A percentile compares a stretch with the other conserved stretches of the same genome.
Evolutionary conservation across 208 protist species (phyloP).

Genomic region (Leishmania gerbilli): DNA sequence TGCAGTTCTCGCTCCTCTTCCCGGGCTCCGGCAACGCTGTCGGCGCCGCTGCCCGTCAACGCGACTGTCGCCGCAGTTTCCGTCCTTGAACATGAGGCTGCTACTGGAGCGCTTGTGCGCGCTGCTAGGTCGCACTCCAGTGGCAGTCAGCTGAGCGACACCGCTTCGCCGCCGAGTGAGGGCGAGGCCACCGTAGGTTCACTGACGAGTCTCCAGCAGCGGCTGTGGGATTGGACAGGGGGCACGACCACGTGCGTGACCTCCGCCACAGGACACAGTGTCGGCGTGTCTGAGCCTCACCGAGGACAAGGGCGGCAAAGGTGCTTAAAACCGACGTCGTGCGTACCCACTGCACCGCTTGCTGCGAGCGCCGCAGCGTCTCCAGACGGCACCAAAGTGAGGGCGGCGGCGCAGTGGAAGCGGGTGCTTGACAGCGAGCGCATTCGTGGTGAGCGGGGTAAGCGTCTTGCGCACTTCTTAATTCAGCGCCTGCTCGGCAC

Average conservation of each 20-base stretch:
- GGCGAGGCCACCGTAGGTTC: not conserved
- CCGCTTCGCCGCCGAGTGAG: not conserved
- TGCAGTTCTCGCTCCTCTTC: not conserved
- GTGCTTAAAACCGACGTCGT: not conserved
- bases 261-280: not conserved
- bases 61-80: not conserved
- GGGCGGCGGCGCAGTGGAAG: conserved; percentile 21
- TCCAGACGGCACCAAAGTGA: not conserved
- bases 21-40: not conserved
- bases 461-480: conserved; percentile 16
- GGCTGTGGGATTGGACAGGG: conserved; percentile 4
- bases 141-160: not conserved
- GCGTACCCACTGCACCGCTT: not conserved
- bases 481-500: conserved; percentile 15
- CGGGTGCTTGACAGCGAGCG: conserved; percentile 16
- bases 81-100: not conserved
- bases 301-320: not conserved
- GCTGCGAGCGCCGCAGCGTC: not conserved
- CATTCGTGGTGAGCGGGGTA: conserved; percentile 8
- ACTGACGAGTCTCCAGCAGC: conserved; percentile 19
- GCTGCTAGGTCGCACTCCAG: not conserved
- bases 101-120: no score
- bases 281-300: not conserved
- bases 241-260: not conserved
- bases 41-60: not conserved